Base-by-base conservation (phyloP, 192 early-diverging fungal species). In the Backusella tuberculispora region DNA sequence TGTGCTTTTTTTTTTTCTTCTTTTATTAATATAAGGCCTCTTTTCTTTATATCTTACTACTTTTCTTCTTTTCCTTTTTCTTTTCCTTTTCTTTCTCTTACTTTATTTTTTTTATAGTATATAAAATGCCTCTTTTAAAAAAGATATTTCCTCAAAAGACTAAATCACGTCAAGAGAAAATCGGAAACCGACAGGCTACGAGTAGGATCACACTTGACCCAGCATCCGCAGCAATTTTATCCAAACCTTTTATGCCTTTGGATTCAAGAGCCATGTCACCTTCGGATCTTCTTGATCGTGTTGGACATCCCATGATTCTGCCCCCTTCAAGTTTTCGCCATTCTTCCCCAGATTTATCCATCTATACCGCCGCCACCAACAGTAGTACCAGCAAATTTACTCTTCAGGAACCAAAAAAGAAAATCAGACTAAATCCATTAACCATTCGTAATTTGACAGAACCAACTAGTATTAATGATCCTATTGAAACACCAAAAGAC, bases 281-380 rank as follows among this genome's bases (percentile, higher is more conserved):
- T 19, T 75, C 74, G 9, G 78, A 80, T 47, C 46, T 80, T 15
- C 63, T 80, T 34, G 78, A 80, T 38, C 56, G 75, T 70, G 70
- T 75, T 19, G 78, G 78, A 0, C 72, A 80, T 47, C 78, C 78
- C 47, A 43, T 60, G 53, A 60, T 60, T 60, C 21, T 60, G 21
- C 53, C 29, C 0, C 29, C 29, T 34, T 34, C 53, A 60, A 60
- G 26, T 13, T 60, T 60, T 5, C 53, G 53, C 12, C 53, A 60
- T 19, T 67, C 66, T 24, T 40, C 66, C 1, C 38, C 38, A 38
- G 42, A 43, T 44, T 38, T 42, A 42, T 43, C 66, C 17, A 43
- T 43, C n/a, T 21, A 67, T 21, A 21, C 29, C 29, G 29, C 29
- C 29, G 29, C 29, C 2, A 2, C 38, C n/a, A 67, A 40, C 17